Evolutionary conservation across 2,329 filamentous ascomycete genomes (phyloP).

Genomic region (Ceratocystis huliohia): DNA sequence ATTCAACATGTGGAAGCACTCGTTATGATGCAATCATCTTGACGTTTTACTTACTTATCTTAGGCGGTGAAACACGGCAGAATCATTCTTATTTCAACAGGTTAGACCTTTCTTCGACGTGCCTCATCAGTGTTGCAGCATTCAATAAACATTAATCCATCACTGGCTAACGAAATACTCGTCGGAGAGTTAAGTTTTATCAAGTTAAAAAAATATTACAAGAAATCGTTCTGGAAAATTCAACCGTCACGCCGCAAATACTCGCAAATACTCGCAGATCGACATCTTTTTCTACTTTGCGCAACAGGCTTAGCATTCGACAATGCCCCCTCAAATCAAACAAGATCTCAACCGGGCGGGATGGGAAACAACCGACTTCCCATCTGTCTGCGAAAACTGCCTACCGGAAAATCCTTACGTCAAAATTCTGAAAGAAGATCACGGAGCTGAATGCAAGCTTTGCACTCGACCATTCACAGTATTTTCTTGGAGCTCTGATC

Average conservation of each 20-base stretch:
- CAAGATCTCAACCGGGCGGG: conserved; percentile 89
- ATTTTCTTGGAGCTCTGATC: conserved; percentile 88
- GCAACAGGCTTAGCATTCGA: background rate
- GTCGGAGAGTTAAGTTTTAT: background rate
- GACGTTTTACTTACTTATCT: background rate
- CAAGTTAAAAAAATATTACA: too few relatives aligned
- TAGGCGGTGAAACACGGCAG: conserved; percentile 19
- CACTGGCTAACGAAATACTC: background rate
- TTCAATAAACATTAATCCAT: too few relatives aligned
- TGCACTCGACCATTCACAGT: conserved; percentile 94
- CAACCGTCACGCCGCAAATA: background rate
- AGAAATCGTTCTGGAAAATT: too few relatives aligned
- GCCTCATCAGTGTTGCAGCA: background rate
- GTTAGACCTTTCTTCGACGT: background rate
- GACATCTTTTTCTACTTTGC: background rate
- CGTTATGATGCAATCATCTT: background rate
- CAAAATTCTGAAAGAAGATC: conserved; percentile 97
- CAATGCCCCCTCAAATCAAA: conserved; percentile 85
- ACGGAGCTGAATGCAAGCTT: conserved; percentile 74
- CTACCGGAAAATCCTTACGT: conserved; percentile 95
- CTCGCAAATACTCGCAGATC: background rate
- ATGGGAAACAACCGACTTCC: conserved; percentile 89
- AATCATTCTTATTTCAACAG: background rate
- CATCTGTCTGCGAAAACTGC: conserved; percentile 82
- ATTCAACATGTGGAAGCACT: too few relatives aligned